phyloP scores from a whole-genome alignment of 2,329 filamentous ascomycete species.

The Epichloe scottii region DNA sequence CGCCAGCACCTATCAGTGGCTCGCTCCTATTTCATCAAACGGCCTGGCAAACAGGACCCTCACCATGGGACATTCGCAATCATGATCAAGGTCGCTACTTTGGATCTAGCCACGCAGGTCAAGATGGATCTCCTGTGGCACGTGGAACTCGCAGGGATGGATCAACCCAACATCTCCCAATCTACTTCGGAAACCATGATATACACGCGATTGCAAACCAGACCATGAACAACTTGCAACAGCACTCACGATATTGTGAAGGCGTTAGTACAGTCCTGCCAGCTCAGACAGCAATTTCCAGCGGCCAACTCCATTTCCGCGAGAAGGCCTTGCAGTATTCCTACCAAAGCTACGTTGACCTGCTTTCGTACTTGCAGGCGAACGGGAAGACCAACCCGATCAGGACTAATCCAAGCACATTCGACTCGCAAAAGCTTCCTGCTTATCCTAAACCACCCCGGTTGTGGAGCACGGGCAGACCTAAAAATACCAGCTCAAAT shows the following conservation, averaged over 20 bases:
- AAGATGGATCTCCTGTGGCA: neutral
- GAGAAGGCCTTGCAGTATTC: slow-evolving; percentile 58
- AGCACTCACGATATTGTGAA: neutral
- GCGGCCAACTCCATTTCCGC: slow-evolving; percentile 33
- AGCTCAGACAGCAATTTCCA: neutral
- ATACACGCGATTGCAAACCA: neutral
- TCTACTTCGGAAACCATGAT: neutral
- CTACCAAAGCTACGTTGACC: slow-evolving; percentile 60
- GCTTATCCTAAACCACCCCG: slow-evolving; percentile 41
- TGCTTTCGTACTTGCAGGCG: slow-evolving; percentile 52
- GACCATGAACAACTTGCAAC: neutral
- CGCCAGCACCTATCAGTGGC: slow-evolving; percentile 19
- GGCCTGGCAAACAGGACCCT: slow-evolving; percentile 9
- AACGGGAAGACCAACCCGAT: slow-evolving; percentile 36
- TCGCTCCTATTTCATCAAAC: slow-evolving; percentile 19
- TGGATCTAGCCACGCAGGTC: neutral
- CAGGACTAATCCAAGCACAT: slow-evolving; percentile 24
- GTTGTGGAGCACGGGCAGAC: slow-evolving; percentile 14
- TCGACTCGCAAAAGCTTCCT: slow-evolving; percentile 33
- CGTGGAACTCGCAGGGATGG: neutral
- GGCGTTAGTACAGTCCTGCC: neutral
- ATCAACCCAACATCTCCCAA: neutral
- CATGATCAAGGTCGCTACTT: neutral
- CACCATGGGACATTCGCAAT: slow-evolving; percentile 6
- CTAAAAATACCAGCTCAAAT: neutral